A percentile compares a stretch with the other conserved stretches of the same genome.
These are phyloP conservation scores for Phtheirospermum japonicum DNA, from an alignment of 257 asterid genomes.

Conservation along the genomic window DNA sequence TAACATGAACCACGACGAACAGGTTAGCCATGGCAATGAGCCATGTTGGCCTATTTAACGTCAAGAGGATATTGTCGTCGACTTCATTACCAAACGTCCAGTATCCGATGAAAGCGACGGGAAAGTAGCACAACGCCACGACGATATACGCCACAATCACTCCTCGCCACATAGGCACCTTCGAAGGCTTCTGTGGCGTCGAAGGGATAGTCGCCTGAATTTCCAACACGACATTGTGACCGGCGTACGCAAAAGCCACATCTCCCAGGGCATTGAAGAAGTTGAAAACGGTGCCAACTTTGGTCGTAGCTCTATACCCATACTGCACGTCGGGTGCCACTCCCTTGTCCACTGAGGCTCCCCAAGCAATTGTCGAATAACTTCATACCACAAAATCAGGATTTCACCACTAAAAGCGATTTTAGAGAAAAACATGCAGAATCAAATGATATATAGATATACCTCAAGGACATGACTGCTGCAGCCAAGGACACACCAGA, in stretches of 20 bases:
- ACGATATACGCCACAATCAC: conserved; percentile 83
- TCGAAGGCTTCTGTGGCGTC: conserved; percentile 86
- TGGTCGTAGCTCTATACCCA: conserved; percentile 54
- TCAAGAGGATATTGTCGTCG: conserved; percentile 52
- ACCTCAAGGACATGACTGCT: conserved; percentile 89
- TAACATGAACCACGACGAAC: conserved; percentile 86
- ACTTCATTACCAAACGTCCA: conserved; percentile 64
- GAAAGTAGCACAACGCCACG: conserved; percentile 88
- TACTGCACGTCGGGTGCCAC: conserved; percentile 56
- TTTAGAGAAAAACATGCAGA: too few relatives aligned
- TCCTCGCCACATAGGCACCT: conserved; percentile 91
- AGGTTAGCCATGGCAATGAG: conserved; percentile 91
- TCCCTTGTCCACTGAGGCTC: conserved; percentile 68
- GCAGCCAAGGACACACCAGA: conserved; percentile 90
- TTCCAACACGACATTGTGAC: conserved; percentile 88
- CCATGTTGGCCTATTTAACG: conserved; percentile 65
- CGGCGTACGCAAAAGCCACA: conserved; percentile 92
- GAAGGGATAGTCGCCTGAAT: conserved; percentile 95
- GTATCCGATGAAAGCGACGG: conserved; percentile 81
- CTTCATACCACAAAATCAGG: too few relatives aligned
- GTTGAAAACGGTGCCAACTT: conserved; percentile 59
- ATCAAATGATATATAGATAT: too few relatives aligned
- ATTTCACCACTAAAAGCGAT: too few relatives aligned
- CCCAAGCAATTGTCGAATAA: conserved; percentile 94
- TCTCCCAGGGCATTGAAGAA: conserved; percentile 82